Evolutionary conservation across 768 basidiomycete genomes (phyloP).

Genomic region (Tylopilus felleus): DNA sequence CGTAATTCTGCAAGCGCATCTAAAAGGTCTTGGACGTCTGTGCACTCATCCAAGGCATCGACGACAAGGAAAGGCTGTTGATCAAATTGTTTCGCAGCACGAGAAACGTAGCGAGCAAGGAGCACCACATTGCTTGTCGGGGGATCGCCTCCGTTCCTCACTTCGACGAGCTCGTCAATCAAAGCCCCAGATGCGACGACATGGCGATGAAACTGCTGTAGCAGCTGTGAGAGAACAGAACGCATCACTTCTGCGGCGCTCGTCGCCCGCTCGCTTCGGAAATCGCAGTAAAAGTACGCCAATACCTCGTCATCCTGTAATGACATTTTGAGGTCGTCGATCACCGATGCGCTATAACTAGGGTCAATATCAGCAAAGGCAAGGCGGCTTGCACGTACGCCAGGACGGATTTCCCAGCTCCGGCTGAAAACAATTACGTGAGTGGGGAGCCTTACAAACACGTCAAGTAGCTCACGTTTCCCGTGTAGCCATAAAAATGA

Average conservation of each 20-base stretch:
- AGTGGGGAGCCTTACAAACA: no score
- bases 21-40: constrained; percentile 2
- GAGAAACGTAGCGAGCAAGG: constrained; percentile 2
- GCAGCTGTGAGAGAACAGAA: constrained; percentile 9
- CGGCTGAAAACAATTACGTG: background rate
- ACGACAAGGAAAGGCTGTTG: constrained; percentile 5
- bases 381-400: background rate
- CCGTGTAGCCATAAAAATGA: background rate
- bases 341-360: background rate
- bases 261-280: constrained; percentile 8
- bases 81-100: background rate
- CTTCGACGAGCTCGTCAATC: background rate
- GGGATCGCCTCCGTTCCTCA: background rate
- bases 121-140: no score
- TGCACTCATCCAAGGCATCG: constrained; percentile 20
- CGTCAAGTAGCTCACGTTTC: background rate
- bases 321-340: background rate
- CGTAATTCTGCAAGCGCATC: background rate
- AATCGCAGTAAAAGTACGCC: constrained; percentile 15
- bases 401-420: background rate
- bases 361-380: background rate
- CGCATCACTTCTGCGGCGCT: constrained; percentile 7
- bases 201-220: background rate
- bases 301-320: background rate
- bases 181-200: background rate